These are phyloP conservation scores for Monilinia fructigena DNA, from an alignment of 2,329 filamentous ascomycete genomes.

Conservation along the genomic window DNA sequence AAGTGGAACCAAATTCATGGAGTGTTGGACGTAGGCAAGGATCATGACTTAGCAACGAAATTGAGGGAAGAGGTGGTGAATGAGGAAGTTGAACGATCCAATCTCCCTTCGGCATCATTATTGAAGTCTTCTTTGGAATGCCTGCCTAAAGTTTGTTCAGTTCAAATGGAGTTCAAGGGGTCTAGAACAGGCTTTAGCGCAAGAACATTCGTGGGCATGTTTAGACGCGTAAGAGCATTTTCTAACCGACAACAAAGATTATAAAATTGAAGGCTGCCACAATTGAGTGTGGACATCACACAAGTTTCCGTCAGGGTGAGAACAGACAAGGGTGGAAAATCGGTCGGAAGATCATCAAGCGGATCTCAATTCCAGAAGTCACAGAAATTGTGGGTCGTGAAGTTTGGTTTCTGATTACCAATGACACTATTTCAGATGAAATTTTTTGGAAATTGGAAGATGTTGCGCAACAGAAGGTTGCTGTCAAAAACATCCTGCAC, in stretches of 20 bases:
- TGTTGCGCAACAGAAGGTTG: neutral
- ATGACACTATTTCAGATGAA: neutral
- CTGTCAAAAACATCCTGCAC: accelerated
- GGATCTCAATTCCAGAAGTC: neutral
- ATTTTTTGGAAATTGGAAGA: neutral
- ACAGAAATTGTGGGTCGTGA: neutral
- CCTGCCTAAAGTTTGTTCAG: neutral
- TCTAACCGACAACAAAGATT: neutral
- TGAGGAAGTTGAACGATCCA: neutral
- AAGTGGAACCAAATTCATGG: no score
- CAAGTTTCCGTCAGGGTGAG: neutral
- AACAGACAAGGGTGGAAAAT: neutral
- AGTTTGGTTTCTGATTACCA: neutral
- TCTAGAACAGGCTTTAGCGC: neutral
- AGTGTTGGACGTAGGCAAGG: no score
- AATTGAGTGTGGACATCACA: neutral
- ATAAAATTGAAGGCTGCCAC: neutral
- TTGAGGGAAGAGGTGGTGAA: neutral
- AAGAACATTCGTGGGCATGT: neutral
- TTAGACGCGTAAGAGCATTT: neutral
- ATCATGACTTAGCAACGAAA: neutral
- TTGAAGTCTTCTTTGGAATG: neutral
- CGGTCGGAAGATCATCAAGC: accelerated
- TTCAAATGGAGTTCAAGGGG: conserved; percentile 10
- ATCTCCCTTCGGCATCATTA: neutral